Base-by-base conservation (phyloP, 1,139 yeast species). In the Hemisphaericaspora xylanilytica region DNA sequence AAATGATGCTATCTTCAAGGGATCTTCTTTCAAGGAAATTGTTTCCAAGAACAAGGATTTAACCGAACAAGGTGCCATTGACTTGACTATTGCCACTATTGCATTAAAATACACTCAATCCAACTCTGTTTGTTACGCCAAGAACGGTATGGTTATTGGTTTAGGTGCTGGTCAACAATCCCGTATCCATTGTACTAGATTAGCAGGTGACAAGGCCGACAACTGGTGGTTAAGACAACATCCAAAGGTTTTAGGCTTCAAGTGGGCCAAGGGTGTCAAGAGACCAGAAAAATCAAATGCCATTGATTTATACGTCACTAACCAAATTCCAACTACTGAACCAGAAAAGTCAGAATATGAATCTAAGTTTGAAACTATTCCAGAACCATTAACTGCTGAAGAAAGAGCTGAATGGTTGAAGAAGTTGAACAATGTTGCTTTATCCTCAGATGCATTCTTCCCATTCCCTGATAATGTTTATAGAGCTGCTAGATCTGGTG, bases 171-270 rank as follows among this genome's bases (percentile, higher is more conserved):
- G 98, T 53, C 98, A 92, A 75, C 98, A 92, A 73, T 88, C 97
- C 38, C 85, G 98, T 73, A 92, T 92, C 59, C 98, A 92, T 75
- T 92, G 98, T 74, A 92, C 98, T 41, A 84, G 98, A 73, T 79
- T 92, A 55, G 98, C 98, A 38, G 98, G 98, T 62, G 98, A 92
- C 59, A 92, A 92, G 76, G 97, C 97, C 49, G 97, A 92, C 67
- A 89, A 88, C 78, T 92, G 97, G 97, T 92, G 98, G 98, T 78
- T 92, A 60, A 85, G 98, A 75, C 97, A 92, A 67, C 97, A 92
- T 66, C 97, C 97, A 53, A 80, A 75, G 61, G 98, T 92, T 15
- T 72, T 92, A 43, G 94, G 74, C 17, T 85, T 92, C 79, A 80
- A 90, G 72, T 92, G 97, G 97, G 95, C 96, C 50, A 87, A 88